A percentile compares a stretch with the other conserved stretches of the same genome.
These are phyloP conservation scores for Tilletia horrida DNA, from an alignment of 1,284 basidiomycete genomes.

Conservation along the genomic window DNA sequence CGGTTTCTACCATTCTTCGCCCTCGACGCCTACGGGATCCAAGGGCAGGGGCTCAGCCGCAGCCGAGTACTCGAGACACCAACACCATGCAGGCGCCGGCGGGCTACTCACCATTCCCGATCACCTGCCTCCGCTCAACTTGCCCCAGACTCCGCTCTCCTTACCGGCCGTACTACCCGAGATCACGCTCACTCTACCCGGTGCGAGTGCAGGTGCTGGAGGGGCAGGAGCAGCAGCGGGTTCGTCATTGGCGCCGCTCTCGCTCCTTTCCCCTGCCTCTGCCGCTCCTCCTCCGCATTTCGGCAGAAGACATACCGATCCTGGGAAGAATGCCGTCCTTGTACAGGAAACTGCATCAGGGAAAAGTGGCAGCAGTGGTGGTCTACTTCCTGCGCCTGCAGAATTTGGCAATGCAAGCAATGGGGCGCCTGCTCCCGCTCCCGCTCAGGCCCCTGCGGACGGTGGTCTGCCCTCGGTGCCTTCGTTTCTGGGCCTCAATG, in stretches of 20 bases:
- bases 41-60: no score
- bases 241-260: neutral
- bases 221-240: no score
- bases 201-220: neutral
- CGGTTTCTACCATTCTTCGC: no score
- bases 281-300: neutral
- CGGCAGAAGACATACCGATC: neutral
- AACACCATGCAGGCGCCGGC: no score
- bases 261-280: constrained; percentile 5
- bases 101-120: neutral
- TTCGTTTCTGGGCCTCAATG: constrained; percentile 1
- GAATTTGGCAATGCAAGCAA: neutral
- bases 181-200: constrained; percentile 5
- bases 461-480: constrained; percentile 3
- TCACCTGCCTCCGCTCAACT: constrained; percentile 11
- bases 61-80: no score
- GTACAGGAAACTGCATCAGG: no score
- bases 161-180: constrained; percentile 4
- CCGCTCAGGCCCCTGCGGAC: neutral
- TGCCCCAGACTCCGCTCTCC: constrained; percentile 12
- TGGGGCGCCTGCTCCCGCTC: neutral
- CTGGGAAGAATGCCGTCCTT: neutral
- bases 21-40: no score
- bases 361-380: neutral
- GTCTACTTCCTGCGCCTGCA: constrained; percentile 5